These are phyloP conservation scores for Fagopyrum homotropicum DNA, from an alignment of 148 eudicot species.

Conservation along the genomic window DNA sequence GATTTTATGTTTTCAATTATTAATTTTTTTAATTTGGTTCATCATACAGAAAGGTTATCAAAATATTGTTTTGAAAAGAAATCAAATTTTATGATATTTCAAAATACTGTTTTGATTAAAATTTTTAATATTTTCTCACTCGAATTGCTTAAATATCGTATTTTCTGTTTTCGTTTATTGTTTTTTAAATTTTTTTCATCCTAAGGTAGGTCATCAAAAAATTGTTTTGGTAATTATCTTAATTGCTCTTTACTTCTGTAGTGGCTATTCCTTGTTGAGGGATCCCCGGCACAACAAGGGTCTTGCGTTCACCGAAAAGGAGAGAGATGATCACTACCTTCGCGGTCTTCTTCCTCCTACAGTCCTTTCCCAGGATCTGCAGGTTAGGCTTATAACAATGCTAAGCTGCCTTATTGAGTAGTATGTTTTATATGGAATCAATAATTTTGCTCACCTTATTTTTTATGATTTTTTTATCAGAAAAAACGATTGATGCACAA, in stretches of 20 bases:
- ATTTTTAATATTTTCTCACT: too few relatives aligned
- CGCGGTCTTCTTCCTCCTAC: constrained; percentile 83
- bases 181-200: too few relatives aligned
- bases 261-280: constrained; percentile 74
- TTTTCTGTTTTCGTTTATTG: too few relatives aligned
- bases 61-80: too few relatives aligned
- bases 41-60: too few relatives aligned
- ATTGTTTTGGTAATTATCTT: not conserved
- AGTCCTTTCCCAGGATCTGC: constrained; percentile 55
- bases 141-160: too few relatives aligned
- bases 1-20: too few relatives aligned
- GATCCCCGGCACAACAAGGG: constrained; percentile 92
- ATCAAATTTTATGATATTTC: too few relatives aligned
- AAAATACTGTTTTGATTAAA: too few relatives aligned
- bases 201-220: too few relatives aligned
- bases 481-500: constrained; percentile 56
- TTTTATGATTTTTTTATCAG: constrained; percentile 24
- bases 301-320: constrained; percentile 66
- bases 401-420: not conserved
- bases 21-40: too few relatives aligned
- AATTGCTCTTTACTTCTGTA: constrained; percentile 21
- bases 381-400: constrained; percentile 32
- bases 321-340: constrained; percentile 86
- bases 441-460: not conserved
- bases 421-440: not conserved